A percentile compares a stretch with the other conserved stretches of the same genome.
Evolutionary conservation across 768 basidiomycete genomes (phyloP).

Genomic region (Boletus rufocinnamomeus): DNA sequence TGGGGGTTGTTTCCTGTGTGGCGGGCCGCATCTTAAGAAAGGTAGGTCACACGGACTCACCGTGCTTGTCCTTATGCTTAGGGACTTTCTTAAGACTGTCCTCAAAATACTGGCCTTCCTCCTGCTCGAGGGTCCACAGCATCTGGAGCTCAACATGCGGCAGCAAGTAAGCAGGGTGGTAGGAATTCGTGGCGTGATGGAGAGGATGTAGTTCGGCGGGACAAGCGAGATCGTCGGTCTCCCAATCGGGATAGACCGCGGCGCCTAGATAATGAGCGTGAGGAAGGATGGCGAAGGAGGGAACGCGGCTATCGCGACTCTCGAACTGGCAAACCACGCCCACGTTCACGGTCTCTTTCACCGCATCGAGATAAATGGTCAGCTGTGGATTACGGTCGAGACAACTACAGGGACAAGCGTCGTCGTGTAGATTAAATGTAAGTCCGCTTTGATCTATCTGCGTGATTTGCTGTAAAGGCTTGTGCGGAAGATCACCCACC

Average conservation of each 20-base stretch:
- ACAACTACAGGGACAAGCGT: conserved; percentile 51
- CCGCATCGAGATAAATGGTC: conserved; percentile 30
- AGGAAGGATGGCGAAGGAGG: conserved; percentile 20
- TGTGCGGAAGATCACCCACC: neutral
- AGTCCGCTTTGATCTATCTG: conserved; percentile 13
- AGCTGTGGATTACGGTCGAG: conserved; percentile 34
- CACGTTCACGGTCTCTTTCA: conserved; percentile 38
- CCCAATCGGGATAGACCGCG: conserved; percentile 27
- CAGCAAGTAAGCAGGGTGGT: conserved; percentile 37
- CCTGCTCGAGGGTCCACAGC: conserved; percentile 25
- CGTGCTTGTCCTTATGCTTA: conserved; percentile 9
- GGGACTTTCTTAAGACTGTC: conserved; percentile 43
- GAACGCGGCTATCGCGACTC: conserved; percentile 19
- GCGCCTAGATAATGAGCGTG: conserved; percentile 27
- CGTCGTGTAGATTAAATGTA: conserved; percentile 53
- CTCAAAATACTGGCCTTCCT: conserved; percentile 49
- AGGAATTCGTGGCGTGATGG: conserved; percentile 40
- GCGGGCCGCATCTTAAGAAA: conserved; percentile 91
- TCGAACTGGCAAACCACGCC: conserved; percentile 24
- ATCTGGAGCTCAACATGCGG: conserved; percentile 38
- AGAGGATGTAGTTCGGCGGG: conserved; percentile 19
- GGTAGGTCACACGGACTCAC: conserved; percentile 44
- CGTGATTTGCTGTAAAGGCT: conserved; percentile 7
- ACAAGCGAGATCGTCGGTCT: conserved; percentile 27
- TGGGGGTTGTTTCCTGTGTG: conserved; percentile 89